Conservation (phyloP, 805 yeast genomes). For the Yamadazyma laniorum region DNA sequence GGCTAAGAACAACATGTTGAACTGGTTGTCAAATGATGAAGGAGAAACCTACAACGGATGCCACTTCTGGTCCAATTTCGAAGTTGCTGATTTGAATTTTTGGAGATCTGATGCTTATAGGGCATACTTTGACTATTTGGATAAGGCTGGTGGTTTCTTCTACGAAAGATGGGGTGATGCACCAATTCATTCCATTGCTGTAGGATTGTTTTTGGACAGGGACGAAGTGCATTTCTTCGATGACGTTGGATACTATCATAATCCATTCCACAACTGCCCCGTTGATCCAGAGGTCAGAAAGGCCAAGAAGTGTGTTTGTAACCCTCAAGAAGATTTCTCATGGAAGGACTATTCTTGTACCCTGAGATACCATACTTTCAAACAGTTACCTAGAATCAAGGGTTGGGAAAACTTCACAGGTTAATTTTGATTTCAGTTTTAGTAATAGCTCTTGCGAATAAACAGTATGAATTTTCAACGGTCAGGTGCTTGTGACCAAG, state of each 20-base stretch:
- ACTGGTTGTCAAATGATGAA: conserved; percentile 65
- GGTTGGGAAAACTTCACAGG: conserved; percentile 66
- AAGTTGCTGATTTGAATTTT: conserved; percentile 69
- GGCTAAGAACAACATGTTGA: conserved; percentile 63
- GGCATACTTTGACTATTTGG: conserved; percentile 70
- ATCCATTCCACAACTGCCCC: conserved; percentile 82
- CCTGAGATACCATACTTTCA: conserved; percentile 55
- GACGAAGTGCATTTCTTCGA: conserved; percentile 73
- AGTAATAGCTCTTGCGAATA: no score
- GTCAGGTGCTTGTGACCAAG: no score
- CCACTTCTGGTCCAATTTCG: conserved; percentile 92
- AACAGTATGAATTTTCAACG: no score
- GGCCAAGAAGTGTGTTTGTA: conserved; percentile 68
- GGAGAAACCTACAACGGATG: conserved; percentile 76
- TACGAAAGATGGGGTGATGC: conserved; percentile 96
- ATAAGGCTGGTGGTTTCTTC: conserved; percentile 85
- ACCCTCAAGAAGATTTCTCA: conserved; percentile 70
- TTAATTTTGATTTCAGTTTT: no score
- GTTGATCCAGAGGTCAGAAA: conserved; percentile 56
- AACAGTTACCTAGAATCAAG: conserved; percentile 55
- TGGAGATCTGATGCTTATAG: conserved; percentile 73
- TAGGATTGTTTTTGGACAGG: conserved; percentile 68
- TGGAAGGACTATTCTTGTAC: conserved; percentile 76
- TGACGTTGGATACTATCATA: conserved; percentile 83
- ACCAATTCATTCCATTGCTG: conserved; percentile 88